Evolutionary conservation across 1,284 basidiomycete genomes (phyloP), one percentile per base, ranked within the genome.

Genomic region (Moniliella sp.): DNA sequence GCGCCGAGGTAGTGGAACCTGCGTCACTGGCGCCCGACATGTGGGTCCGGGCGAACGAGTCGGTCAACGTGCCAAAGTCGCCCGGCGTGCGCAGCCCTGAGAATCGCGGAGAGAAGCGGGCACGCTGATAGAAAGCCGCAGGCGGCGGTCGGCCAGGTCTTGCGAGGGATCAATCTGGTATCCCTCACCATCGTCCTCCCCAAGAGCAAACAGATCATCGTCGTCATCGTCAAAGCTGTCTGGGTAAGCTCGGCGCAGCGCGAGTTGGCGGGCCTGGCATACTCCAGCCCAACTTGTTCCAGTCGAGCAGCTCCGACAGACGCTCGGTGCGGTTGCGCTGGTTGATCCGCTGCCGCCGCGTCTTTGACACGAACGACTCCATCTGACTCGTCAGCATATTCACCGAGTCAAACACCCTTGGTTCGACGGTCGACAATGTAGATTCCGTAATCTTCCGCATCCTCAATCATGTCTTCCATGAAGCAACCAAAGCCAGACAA

Each of bases 231-330:
- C 45, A 65, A 93, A 97, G 37, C 78, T 75, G 50, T 94, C 84
- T 1, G 88, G 88, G 62, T 97, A 94, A 8, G 88, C 88, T 30
- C 88, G 69, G 43, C 88, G 68, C 34, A 97, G 68, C 15, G 83
- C 83, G 35, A 94, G 67, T 64, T 91, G 84, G 31, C 88, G 68
- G 21, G 82, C 79, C 67, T 97, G 58, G 77, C 76, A 63, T 97
- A 97, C 63, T 97, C 88, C 45, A 94, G 73, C 88, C 88, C 15
- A 97, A 66, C 50, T 84, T 82, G 68, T 97, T 97, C 88, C 88
- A 94, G 63, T 97, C 88, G 39, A 97, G 68, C 35, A 97, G 63
- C 27, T 88, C 88, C 12, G 69, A 46, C 4, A 53, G 41, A 13
- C 51, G 34, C 62, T 97, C 88, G 36, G 93, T 88, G 33, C 88